Evolutionary conservation across 2,329 filamentous ascomycete species (phyloP), one percentile per base, ranked within the genome.

Genomic region (Helotiales sp.): DNA sequence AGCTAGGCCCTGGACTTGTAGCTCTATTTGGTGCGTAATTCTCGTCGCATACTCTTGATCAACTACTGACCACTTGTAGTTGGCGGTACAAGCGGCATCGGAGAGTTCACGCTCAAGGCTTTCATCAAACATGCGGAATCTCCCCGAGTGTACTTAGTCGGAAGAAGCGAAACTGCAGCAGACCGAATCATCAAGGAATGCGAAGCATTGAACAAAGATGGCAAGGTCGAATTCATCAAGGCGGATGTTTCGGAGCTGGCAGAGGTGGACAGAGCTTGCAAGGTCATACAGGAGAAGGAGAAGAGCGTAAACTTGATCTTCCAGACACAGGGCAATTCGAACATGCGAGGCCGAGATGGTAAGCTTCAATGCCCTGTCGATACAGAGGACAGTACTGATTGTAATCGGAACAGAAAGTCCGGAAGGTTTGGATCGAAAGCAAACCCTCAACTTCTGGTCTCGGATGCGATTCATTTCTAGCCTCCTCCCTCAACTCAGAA

Each of bases 391-490:
- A 15, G 5, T 22, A 28, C 59, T 63, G 8, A 65, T 37, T 10
- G 7, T 6, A 32, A 32, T 8, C 1, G 28, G 1, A 47, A n/a
- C 30, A 76, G 75, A 74, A 64, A 69, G 63, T 11, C 66, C 72
- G 1, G 74, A 77, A 70, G 74, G 74, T 15, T 64, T 77, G 6
- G 72, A 74, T 50, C 70, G 73, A 10, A 75, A 74, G 52, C 68
- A 75, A 30, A 66, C 72, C 13, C 61, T 76, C 5, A 76, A 80
- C 22, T 86, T 84, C 77, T 89, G 89, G 77, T 81, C 84, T 4
- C 87, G 87, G 22, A 81, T 85, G 69, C 85, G 86, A 45, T 85
- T 89, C 72, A 80, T 85, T 13, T 65, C 81, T 52, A 87, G 88
- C 63, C 81, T 91, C 0, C 82, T 89, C 8, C 87, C 88, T 0